Percentiles rank a stretch among this genome's conserved stretches.
Evolutionary conservation across 805 yeast genomes (phyloP).

Genomic region (Kluyveromyces aestuarii): DNA sequence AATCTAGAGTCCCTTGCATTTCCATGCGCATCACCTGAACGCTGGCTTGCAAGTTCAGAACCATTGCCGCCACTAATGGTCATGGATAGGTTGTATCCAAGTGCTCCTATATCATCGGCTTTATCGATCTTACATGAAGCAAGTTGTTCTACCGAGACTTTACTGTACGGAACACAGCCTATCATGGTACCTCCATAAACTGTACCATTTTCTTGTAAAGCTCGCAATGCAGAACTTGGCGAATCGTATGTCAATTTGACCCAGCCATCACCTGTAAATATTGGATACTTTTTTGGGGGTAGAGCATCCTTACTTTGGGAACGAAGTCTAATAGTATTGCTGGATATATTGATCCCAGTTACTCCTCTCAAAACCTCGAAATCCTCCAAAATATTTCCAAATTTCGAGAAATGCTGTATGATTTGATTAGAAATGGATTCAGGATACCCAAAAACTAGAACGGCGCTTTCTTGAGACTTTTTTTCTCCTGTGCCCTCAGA

Average conservation of each 20-base stretch:
- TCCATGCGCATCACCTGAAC: slow-evolving; percentile 6
- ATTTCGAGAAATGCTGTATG: slow-evolving; percentile 64
- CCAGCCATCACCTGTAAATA: slow-evolving; percentile 84
- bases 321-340: slow-evolving; percentile 18
- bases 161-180: slow-evolving; percentile 65
- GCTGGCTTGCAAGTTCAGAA: slow-evolving; percentile 5
- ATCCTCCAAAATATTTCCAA: slow-evolving; percentile 73
- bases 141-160: slow-evolving; percentile 50
- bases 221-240: slow-evolving; percentile 67
- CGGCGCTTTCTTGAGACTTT: slow-evolving; percentile 44
- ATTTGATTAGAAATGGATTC: slow-evolving; percentile 61
- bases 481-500: slow-evolving; percentile 3
- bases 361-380: slow-evolving; percentile 39
- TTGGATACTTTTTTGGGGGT: slow-evolving; percentile 40
- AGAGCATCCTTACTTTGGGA: slow-evolving; percentile 4
- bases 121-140: slow-evolving; percentile 30
- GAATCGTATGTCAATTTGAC: slow-evolving; percentile 79
- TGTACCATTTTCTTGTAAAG: slow-evolving; percentile 74
- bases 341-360: slow-evolving; percentile 22
- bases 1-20: slow-evolving; percentile 3
- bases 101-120: slow-evolving; percentile 22
- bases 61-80: slow-evolving; percentile 7
- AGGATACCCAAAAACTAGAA: slow-evolving; percentile 83
- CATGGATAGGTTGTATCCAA: slow-evolving; percentile 7
- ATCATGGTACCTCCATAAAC: slow-evolving; percentile 55